Percentiles rank a stretch among this genome's conserved stretches.
These are phyloP conservation scores for Dryadomyces quercivorus DNA, from an alignment of 2,329 filamentous ascomycete genomes.

Conservation along the genomic window DNA sequence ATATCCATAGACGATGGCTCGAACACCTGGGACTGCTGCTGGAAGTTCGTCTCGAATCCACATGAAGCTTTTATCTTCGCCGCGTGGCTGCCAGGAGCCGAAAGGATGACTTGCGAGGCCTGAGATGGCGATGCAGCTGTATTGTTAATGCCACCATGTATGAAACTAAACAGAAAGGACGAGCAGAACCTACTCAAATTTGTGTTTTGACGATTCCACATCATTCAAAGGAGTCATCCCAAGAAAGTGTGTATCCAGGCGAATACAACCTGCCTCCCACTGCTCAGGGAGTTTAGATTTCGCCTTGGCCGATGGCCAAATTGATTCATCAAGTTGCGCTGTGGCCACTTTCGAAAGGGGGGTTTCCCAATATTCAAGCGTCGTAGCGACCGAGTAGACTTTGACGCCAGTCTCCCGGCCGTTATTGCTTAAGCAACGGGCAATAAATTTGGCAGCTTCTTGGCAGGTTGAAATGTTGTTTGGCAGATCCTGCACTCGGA, in stretches of 20 bases:
- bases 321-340: too few species aligned
- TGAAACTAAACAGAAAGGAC: not conserved
- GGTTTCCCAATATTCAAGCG: too few species aligned
- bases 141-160: not conserved
- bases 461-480: too few species aligned
- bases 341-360: too few species aligned
- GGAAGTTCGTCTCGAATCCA: not conserved
- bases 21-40: not conserved
- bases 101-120: not conserved
- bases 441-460: too few species aligned
- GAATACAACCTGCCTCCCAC: too few species aligned
- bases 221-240: not conserved
- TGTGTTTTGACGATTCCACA: not conserved
- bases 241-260: not conserved
- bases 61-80: not conserved
- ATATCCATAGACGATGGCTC: not conserved
- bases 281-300: too few species aligned
- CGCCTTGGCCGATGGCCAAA: too few species aligned
- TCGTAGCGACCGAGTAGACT: too few species aligned
- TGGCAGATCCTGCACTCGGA: too few species aligned
- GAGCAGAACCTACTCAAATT: not conserved
- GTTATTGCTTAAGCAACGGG: too few species aligned
- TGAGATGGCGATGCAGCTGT: not conserved
- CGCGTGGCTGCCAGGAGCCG: not conserved
- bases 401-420: too few species aligned